Percentiles rank a stretch among this genome's conserved stretches.
Evolutionary conservation across 352 stramenopile species (phyloP).

Genomic region (Phytopythium kandeliae): DNA sequence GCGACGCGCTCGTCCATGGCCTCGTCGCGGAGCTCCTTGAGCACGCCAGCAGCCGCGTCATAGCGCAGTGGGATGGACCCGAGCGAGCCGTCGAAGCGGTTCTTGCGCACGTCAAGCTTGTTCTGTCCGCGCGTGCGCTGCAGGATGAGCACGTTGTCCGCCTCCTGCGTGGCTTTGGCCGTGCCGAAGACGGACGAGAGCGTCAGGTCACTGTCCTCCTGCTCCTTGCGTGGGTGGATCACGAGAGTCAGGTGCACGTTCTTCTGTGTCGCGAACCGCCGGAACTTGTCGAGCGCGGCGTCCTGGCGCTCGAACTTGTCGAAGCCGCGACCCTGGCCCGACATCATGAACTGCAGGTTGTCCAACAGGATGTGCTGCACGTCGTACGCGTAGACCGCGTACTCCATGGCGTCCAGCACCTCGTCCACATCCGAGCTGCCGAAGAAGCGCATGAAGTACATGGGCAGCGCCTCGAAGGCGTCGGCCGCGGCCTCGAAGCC

Average conservation of each 20-base stretch:
- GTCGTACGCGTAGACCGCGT: conserved; percentile 97
- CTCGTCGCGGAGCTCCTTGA: conserved; percentile 61
- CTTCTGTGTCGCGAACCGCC: conserved; percentile 95
- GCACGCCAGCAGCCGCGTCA: conserved; percentile 54
- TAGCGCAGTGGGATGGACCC: conserved; percentile 87
- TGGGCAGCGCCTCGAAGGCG: conserved; percentile 92
- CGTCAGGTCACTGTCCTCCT: conserved; percentile 88
- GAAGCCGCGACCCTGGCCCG: conserved; percentile 72
- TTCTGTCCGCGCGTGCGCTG: conserved; percentile 88
- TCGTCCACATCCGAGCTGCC: conserved; percentile 93
- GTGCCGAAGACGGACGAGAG: conserved; percentile 97
- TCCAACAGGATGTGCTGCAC: conserved; percentile 99
- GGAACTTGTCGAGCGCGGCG: conserved; percentile 94
- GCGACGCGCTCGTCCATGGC: conserved; percentile 67
- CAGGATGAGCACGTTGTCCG: conserved; percentile 99
- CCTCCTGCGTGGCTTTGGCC: conserved; percentile 99
- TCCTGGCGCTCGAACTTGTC: conserved; percentile 92
- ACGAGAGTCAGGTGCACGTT: conserved; percentile 99
- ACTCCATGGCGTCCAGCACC: conserved; percentile 98
- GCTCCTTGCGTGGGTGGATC: conserved; percentile 98
- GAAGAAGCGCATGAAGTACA: conserved; percentile 99
- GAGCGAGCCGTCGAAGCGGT: conserved; percentile 91
- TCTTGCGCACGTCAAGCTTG: conserved; percentile 96
- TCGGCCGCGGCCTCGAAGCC: conserved; percentile 77
- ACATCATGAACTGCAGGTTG: conserved; percentile 99